These are phyloP conservation scores for Phytophthora sansomeana DNA, from an alignment of 352 stramenopile genomes.

Conservation along the genomic window DNA sequence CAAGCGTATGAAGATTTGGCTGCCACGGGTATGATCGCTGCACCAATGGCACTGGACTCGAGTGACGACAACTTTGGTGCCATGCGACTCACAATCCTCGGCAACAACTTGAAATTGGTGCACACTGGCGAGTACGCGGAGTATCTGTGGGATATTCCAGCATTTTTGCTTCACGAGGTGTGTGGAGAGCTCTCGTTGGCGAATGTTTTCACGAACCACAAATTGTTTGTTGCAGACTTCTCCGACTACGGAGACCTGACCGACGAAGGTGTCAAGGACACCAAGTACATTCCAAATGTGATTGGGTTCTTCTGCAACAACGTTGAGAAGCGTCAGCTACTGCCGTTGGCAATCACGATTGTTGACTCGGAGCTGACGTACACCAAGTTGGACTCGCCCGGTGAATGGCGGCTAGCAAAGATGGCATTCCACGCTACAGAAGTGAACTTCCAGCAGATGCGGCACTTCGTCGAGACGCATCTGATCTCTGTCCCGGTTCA, in stretches of 20 bases:
- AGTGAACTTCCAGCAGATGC: constrained; percentile 44
- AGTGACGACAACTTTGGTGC: constrained; percentile 50
- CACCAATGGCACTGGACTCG: constrained; percentile 36
- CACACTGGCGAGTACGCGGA: constrained; percentile 28
- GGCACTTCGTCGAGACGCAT: constrained; percentile 39
- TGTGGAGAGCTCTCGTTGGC: constrained; percentile 20
- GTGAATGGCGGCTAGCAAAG: constrained; percentile 49
- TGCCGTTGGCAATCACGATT: constrained; percentile 46
- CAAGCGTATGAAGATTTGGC: constrained; percentile 35
- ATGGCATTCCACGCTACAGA: constrained; percentile 48
- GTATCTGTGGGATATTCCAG: constrained; percentile 21
- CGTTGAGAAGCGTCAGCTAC: constrained; percentile 18
- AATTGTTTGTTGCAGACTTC: constrained; percentile 42
- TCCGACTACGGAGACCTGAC: constrained; percentile 28
- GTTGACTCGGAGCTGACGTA: constrained; percentile 33
- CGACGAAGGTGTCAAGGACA: constrained; percentile 14
- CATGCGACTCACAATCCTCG: constrained; percentile 44
- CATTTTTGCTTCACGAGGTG: constrained; percentile 14
- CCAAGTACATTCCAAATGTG: constrained; percentile 44
- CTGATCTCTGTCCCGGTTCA: constrained; percentile 46
- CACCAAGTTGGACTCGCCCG: constrained; percentile 33
- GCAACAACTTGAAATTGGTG: constrained; percentile 39
- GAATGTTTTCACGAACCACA: constrained; percentile 15
- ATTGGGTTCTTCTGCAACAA: constrained; percentile 51
- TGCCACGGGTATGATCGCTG: constrained; percentile 18